Conservation (phyloP, 345 rosid genomes). For the Salix brachista region DNA sequence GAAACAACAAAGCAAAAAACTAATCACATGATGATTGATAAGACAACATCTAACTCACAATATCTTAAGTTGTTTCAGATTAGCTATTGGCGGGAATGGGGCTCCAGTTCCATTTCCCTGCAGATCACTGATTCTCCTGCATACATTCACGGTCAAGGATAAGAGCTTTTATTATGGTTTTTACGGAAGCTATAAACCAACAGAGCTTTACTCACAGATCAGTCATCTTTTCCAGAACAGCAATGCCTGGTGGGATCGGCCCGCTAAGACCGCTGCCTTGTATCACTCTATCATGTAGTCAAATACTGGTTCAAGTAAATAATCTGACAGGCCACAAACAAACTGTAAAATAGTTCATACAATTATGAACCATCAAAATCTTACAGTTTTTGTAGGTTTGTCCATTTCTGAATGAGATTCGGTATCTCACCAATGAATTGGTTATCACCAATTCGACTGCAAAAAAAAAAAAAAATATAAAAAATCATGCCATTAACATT, state of each 20-base stretch:
- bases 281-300: background rate
- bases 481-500: background rate
- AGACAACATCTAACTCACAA: conserved; percentile 1
- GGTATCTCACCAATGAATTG: conserved; percentile 51
- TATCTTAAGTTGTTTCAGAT: background rate
- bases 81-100: background rate
- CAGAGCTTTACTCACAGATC: background rate
- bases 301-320: background rate
- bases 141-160: background rate
- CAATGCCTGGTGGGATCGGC: background rate
- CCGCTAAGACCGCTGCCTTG: conserved; percentile 3
- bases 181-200: conserved; percentile 25
- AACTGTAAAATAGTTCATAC: too few species aligned
- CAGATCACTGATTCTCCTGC: conserved; percentile 48
- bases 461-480: background rate
- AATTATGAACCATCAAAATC: background rate
- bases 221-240: background rate
- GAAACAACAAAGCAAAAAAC: background rate
- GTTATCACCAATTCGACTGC: conserved; percentile 50
- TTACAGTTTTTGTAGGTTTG: conserved; percentile 41
- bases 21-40: background rate
- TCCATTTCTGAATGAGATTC: conserved; percentile 51
- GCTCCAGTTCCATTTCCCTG: conserved; percentile 1
- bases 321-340: background rate
- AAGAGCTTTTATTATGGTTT: conserved; percentile 34